Base-by-base conservation (phyloP, 768 basidiomycete genomes). In the Lactarius deliciosus region DNA sequence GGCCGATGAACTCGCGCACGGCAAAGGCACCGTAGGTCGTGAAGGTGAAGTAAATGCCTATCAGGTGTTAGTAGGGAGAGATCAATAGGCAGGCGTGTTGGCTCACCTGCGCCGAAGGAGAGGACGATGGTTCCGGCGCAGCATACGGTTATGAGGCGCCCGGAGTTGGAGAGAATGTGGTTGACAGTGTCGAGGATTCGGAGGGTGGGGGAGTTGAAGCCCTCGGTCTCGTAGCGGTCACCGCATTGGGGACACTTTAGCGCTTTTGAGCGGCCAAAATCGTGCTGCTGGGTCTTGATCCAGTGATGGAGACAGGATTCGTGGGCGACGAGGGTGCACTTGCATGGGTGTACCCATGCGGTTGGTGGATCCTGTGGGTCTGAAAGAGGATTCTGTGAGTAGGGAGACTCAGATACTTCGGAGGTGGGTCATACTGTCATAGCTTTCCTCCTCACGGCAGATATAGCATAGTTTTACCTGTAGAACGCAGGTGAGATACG, bases 221-320 rank as follows among this genome's bases (percentile, higher is more conserved):
- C 91, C 69, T 86, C 83, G 59, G 92, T 74, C 73, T 89, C 84
- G 73, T 91, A 92, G 41, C 73, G 71, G 0, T 86, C 79, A 13
- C 86, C 81, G 68, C 91, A 93, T 68, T 93, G 91, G 0, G 91
- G 90, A 71, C 91, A 93, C 72, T 91, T 90, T 67, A 91, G 81
- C 0, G 90, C 89, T 22, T 71, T 76, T 34, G 84, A 81, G 10
- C 86, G 83, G 11, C 79, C 76, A 8, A 81, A 64, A 57, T 79
- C 85, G 28, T 81, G 79, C 70, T 92, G 88, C 3, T 90, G 84
- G 20, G 88, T 81, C 66, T 86, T 83, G 45, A 93, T 90, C 91
- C 91, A 93, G 69, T 86, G 84, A 38, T 92, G 81, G 18, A 93
- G 83, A 76, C 91, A 93, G 0, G 84, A 77, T 73, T 92, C 89